Conservation (phyloP, 2,329 filamentous ascomycete species). For the Exophiala viscosa region DNA sequence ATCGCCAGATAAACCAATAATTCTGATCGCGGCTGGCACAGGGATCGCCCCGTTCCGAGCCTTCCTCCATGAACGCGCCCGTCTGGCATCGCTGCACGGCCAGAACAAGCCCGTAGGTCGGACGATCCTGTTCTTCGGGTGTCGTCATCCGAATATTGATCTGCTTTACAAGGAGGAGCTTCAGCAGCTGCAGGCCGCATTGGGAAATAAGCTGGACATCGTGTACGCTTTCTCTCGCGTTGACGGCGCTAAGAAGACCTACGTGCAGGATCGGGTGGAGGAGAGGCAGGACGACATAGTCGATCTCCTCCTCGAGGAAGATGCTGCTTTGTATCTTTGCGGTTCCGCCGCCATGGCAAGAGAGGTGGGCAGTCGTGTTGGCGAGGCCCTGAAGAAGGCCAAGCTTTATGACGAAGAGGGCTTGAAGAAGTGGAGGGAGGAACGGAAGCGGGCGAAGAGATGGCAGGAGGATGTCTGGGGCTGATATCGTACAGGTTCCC, state of each 20-base stretch:
- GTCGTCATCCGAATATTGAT: slow-evolving; percentile 36
- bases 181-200: neutral
- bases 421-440: slow-evolving; percentile 2
- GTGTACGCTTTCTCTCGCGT: slow-evolving; percentile 11
- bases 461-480: slow-evolving; percentile 56
- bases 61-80: slow-evolving; percentile 28
- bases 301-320: slow-evolving; percentile 8
- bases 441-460: slow-evolving; percentile 31
- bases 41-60: slow-evolving; percentile 31
- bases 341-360: slow-evolving; percentile 16
- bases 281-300: neutral
- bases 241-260: slow-evolving; percentile 3
- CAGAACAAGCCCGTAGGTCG: slow-evolving; percentile 9
- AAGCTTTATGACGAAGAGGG: slow-evolving; percentile 24
- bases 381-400: slow-evolving; percentile 27
- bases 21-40: slow-evolving; percentile 29
- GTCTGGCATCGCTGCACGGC: slow-evolving; percentile 8
- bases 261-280: slow-evolving; percentile 10
- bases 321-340: slow-evolving; percentile 16
- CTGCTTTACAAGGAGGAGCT: slow-evolving; percentile 34
- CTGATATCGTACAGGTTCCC: neutral
- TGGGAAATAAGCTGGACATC: slow-evolving; percentile 1
- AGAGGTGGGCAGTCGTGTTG: slow-evolving; percentile 37
- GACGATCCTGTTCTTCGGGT: slow-evolving; percentile 42
- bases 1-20: slow-evolving; percentile 27